A percentile compares a stretch with the other conserved stretches of the same genome.
Conservation (phyloP, 2,329 filamentous ascomycete species). For the Ophiostoma fasciatum region DNA sequence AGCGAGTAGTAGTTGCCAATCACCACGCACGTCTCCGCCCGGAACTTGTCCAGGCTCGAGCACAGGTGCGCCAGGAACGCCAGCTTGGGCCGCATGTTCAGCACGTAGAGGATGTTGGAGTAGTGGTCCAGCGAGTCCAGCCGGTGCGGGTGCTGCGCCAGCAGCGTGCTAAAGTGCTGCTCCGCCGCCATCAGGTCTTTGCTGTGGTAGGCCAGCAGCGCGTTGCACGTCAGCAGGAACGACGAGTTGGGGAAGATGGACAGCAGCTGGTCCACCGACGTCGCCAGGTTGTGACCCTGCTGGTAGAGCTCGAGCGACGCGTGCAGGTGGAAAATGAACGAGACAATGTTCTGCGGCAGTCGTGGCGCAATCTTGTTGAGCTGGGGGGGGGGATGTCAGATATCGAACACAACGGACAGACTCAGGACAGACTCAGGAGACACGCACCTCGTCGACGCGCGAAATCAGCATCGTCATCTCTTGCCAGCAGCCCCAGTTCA, state of each 20-base stretch:
- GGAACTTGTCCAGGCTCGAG: slow-evolving; percentile 84
- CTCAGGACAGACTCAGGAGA: too few relatives aligned
- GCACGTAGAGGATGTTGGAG: slow-evolving; percentile 92
- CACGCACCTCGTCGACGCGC: slow-evolving; percentile 71
- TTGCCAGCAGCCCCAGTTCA: slow-evolving; percentile 96
- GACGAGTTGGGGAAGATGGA: slow-evolving; percentile 75
- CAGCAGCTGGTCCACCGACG: slow-evolving; percentile 62
- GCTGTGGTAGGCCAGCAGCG: slow-evolving; percentile 76
- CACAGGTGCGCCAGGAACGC: slow-evolving; percentile 87
- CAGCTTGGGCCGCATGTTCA: slow-evolving; percentile 74
- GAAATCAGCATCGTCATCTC: slow-evolving; percentile 73
- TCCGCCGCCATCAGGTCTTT: slow-evolving; percentile 62
- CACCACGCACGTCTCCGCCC: slow-evolving; percentile 91
- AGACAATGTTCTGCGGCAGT: slow-evolving; percentile 80
- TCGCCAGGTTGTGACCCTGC: slow-evolving; percentile 59
- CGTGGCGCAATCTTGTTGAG: slow-evolving; percentile 55
- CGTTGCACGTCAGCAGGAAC: slow-evolving; percentile 81
- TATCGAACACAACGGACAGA: slow-evolving; percentile 39
- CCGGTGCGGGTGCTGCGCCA: slow-evolving; percentile 59
- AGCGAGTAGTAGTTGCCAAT: slow-evolving; percentile 96
- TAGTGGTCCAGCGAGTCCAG: slow-evolving; percentile 91
- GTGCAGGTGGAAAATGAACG: slow-evolving; percentile 85
- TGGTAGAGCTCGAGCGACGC: slow-evolving; percentile 87
- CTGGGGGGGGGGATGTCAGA: slow-evolving; percentile 24
- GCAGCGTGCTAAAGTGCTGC: slow-evolving; percentile 58